Conservation (phyloP, 2,329 filamentous ascomycete genomes). For the Aurifilum marmelostoma region DNA sequence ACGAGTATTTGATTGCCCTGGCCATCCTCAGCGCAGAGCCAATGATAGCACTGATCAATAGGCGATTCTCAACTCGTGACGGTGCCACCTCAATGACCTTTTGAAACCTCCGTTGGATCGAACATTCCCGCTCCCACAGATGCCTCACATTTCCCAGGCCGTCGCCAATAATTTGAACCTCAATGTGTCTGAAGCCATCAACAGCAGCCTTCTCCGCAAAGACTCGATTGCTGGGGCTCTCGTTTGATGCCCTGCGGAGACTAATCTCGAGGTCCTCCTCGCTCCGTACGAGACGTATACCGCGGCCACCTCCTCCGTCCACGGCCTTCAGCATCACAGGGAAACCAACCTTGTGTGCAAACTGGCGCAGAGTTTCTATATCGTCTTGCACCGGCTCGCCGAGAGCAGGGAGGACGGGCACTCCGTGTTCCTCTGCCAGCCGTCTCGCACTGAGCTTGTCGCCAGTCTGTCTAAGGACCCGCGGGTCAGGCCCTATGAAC, state of each 20-base stretch:
- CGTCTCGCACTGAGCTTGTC: slow-evolving; percentile 25
- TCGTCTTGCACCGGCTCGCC: neutral
- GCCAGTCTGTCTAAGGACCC: slow-evolving; percentile 16
- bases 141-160: slow-evolving; percentile 54
- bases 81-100: slow-evolving; percentile 65
- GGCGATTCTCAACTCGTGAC: slow-evolving; percentile 50
- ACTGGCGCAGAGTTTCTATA: neutral
- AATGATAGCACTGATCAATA: slow-evolving; percentile 40
- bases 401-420: slow-evolving; percentile 16
- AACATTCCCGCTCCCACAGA: slow-evolving; percentile 64
- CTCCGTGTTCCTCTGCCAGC: slow-evolving; percentile 13
- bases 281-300: slow-evolving; percentile 57
- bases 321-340: slow-evolving; percentile 57
- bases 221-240: slow-evolving; percentile 57
- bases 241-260: slow-evolving; percentile 55
- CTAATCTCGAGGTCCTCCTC: slow-evolving; percentile 48
- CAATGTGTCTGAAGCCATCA: slow-evolving; percentile 56
- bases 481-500: slow-evolving; percentile 19
- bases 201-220: slow-evolving; percentile 12
- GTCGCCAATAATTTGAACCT: slow-evolving; percentile 64
- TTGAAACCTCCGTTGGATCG: slow-evolving; percentile 62
- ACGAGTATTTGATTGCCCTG: slow-evolving; percentile 55
- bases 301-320: slow-evolving; percentile 64
- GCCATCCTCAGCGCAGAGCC: slow-evolving; percentile 32
- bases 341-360: slow-evolving; percentile 9